Base-by-base conservation (phyloP, 345 rosid genomes). In the Eucalyptus polybractea region DNA sequence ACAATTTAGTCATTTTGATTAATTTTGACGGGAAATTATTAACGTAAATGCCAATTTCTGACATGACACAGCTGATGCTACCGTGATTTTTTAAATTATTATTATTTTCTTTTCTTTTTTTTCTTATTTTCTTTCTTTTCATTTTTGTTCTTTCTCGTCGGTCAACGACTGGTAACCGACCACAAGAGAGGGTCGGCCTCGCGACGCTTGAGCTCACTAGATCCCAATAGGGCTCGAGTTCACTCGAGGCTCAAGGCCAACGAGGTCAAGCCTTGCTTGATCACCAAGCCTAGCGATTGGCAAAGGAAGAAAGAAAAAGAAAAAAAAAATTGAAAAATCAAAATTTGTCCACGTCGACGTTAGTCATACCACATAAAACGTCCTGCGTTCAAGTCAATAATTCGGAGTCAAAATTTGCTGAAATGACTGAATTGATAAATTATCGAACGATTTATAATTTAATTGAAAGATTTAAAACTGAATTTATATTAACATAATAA, bases 91-190 rank as follows among this genome's bases (percentile, higher is more conserved):
- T 22, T 9, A 56, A 22, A 24, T 22, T 22, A 0, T 9, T 24
- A 4, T 56, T 56, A 0, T 56, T 56, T 2, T 6, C 1, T 10
- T 56, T 5, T 1, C 0, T 1, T 24, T 22, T 24, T 22, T 24
- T 56, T 1, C 3, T 24, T 56, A 0, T 56, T 56, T 24, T 56
- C 13, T 56, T 56, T 10, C 13, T 24, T 8, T 22, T 9, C 62
- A 21, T 53, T 53, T 53, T 21, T 53, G 10, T 53, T 53, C 25
- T 53, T 21, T 5, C 58, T 53, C 10, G 0, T 1, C 10, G 2
- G 10, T 53, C 5, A 0, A 53, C 10, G 0, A 53, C 0, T 0
- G 0, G 24, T 53, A 29, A 56, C 6, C 6, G 0, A 25, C 13
- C 62, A 56, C 13, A 56, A 25, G 13, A 56, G 29, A 24, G 62